These are phyloP conservation scores for Sphenostylis stenocarpa DNA, from an alignment of 306 rosid genomes.

Conservation along the genomic window DNA sequence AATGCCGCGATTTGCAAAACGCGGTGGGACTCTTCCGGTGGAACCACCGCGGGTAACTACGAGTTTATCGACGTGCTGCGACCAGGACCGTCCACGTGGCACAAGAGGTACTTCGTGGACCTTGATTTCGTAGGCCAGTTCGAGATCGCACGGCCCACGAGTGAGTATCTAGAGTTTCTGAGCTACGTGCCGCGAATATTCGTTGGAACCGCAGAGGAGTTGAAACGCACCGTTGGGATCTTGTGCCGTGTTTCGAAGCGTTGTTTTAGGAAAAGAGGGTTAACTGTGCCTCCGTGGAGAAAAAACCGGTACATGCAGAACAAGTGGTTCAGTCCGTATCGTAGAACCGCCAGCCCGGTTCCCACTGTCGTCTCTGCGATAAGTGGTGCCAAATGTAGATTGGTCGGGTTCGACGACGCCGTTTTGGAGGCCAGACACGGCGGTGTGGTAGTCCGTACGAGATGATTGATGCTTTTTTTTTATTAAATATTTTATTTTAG, in stretches of 20 bases:
- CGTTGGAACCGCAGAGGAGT: slow-evolving; percentile 59
- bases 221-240: slow-evolving; percentile 51
- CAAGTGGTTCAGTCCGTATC: slow-evolving; percentile 78
- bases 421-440: slow-evolving; percentile 31
- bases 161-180: slow-evolving; percentile 23
- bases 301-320: slow-evolving; percentile 75
- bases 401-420: slow-evolving; percentile 59
- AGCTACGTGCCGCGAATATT: slow-evolving; percentile 51
- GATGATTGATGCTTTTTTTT: background rate
- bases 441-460: slow-evolving; percentile 36
- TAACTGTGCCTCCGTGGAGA: slow-evolving; percentile 83
- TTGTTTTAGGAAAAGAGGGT: slow-evolving; percentile 53
- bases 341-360: slow-evolving; percentile 45
- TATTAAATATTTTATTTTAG: background rate
- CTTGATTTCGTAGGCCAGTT: slow-evolving; percentile 34
- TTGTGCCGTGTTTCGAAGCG: slow-evolving; percentile 58
- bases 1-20: slow-evolving; percentile 87
- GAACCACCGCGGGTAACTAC: slow-evolving; percentile 53
- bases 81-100: slow-evolving; percentile 31
- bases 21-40: slow-evolving; percentile 57
- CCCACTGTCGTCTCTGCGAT: background rate
- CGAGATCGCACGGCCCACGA: slow-evolving; percentile 36
- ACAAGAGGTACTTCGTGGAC: slow-evolving; percentile 62
- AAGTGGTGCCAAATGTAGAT: slow-evolving; percentile 39
- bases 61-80: slow-evolving; percentile 71